Evolutionary conservation across 331 rosid species (phyloP).

Genomic region (Quercus tomentella): DNA sequence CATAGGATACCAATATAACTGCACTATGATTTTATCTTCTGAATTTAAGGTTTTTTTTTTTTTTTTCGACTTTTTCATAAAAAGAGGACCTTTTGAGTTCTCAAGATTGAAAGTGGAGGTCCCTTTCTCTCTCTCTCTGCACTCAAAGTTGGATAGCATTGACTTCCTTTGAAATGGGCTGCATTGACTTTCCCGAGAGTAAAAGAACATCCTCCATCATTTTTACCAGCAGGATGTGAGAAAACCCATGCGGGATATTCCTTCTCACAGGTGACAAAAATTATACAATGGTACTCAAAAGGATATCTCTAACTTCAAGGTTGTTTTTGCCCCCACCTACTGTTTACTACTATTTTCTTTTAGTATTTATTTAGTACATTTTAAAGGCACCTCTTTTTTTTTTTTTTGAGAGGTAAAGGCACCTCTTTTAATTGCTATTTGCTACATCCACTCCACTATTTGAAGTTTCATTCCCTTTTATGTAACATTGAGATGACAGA

Average conservation of each 20-base stretch:
- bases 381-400: neutral
- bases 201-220: constrained; percentile 16
- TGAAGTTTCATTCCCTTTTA: neutral
- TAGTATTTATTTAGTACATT: neutral
- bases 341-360: too few species aligned
- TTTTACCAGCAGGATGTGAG: neutral
- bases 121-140: neutral
- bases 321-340: neutral
- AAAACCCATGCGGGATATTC: constrained; percentile 24
- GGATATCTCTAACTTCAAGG: constrained; percentile 8
- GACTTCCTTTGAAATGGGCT: constrained; percentile 22
- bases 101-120: constrained; percentile 3
- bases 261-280: neutral
- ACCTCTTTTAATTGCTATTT: neutral
- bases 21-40: neutral
- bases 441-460: neutral
- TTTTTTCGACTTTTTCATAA: too few species aligned
- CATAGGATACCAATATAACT: neutral
- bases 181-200: constrained; percentile 28
- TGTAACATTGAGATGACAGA: neutral
- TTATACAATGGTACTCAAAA: constrained; percentile 1
- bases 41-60: neutral
- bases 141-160: constrained; percentile 11
- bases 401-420: too few species aligned
- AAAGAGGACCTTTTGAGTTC: neutral